phyloP scores from a whole-genome alignment of 352 stramenopile species.

The Pythium pectinolyticum region DNA sequence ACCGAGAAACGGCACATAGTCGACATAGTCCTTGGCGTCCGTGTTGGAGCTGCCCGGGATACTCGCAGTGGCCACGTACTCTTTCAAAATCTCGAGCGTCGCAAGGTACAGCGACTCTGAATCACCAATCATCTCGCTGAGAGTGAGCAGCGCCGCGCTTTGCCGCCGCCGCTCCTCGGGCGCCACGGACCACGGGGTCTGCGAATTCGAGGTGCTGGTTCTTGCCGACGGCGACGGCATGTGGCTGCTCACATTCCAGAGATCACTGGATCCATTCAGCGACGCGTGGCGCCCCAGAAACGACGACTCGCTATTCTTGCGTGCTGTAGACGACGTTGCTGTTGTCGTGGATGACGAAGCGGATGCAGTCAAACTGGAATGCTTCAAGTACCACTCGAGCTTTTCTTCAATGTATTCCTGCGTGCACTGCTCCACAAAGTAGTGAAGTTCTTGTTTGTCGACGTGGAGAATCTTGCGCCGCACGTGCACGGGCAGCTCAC shows the following conservation, averaged over 20 bases:
- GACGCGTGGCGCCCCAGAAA: background rate
- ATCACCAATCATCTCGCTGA: constrained; percentile 81
- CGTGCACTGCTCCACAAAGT: constrained; percentile 75
- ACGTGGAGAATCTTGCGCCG: constrained; percentile 81
- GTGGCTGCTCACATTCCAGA: constrained; percentile 77
- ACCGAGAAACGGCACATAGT: constrained; percentile 81
- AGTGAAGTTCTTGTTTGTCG: constrained; percentile 62
- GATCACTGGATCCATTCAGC: constrained; percentile 24
- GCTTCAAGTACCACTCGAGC: constrained; percentile 65
- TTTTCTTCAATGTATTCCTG: constrained; percentile 71
- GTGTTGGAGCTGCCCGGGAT: constrained; percentile 64
- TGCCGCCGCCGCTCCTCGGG: constrained; percentile 72
- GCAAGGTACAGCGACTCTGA: constrained; percentile 79
- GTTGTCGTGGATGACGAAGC: constrained; percentile 27
- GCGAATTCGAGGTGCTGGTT: constrained; percentile 10
- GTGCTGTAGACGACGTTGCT: background rate
- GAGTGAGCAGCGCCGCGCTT: constrained; percentile 58
- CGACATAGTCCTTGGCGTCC: constrained; percentile 79
- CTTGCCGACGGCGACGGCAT: constrained; percentile 44
- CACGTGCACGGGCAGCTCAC: constrained; percentile 79
- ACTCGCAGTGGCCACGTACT: constrained; percentile 66
- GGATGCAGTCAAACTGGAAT: constrained; percentile 30
- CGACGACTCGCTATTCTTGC: background rate
- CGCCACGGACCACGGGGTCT: constrained; percentile 26
- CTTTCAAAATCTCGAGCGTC: constrained; percentile 77